Percentiles rank a stretch among this genome's conserved stretches.
These are phyloP conservation scores for Globisporangium parvum DNA, from an alignment of 352 stramenopile species.

Conservation along the genomic window DNA sequence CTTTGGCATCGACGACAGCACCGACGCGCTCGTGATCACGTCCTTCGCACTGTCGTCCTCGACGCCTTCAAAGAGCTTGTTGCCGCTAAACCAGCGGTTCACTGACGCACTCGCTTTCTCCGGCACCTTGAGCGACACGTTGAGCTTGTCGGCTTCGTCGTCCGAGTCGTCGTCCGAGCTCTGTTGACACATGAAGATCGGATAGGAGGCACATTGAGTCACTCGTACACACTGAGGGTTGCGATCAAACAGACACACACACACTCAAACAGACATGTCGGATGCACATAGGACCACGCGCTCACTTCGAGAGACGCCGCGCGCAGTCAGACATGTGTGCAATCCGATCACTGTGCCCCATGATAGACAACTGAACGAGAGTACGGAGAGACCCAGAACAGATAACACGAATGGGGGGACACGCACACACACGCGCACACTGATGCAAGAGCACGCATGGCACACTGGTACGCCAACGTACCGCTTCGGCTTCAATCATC, in stretches of 20 bases:
- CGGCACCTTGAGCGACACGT: conserved; percentile 68
- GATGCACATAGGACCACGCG: conserved; percentile 72
- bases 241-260: too few species aligned
- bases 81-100: conserved; percentile 80
- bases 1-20: conserved; percentile 90
- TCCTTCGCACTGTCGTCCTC: conserved; percentile 24
- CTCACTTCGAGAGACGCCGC: conserved; percentile 25
- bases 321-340: conserved; percentile 80
- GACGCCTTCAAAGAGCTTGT: conserved; percentile 77
- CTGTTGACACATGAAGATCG: conserved; percentile 23
- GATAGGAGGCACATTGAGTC: neutral
- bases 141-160: conserved; percentile 53
- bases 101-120: conserved; percentile 73
- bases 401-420: conserved; percentile 87
- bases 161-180: conserved; percentile 74
- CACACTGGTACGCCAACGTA: conserved; percentile 33
- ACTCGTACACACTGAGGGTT: too few species aligned
- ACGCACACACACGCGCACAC: conserved; percentile 18
- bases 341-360: conserved; percentile 74
- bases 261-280: conserved; percentile 27
- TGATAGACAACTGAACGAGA: conserved; percentile 90
- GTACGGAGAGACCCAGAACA: conserved; percentile 86
- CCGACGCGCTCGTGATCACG: conserved; percentile 27
- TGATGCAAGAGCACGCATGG: too few species aligned
- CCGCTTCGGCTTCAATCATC: conserved; percentile 86